Conservation (phyloP, 768 basidiomycete species). For the Collybiopsis luxurians region DNA sequence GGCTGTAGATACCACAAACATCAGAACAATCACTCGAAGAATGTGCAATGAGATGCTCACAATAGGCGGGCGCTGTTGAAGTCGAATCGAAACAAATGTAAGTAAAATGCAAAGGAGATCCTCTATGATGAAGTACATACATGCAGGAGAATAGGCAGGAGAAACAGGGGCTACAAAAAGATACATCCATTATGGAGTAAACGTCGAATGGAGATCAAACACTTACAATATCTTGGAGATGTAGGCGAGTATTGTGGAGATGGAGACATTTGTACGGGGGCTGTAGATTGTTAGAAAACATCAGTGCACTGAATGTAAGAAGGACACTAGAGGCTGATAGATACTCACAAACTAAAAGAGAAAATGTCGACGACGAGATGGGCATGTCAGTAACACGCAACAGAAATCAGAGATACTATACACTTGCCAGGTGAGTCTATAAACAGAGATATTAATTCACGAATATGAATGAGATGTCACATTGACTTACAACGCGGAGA, state of each 20-base stretch:
- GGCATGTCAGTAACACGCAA: slow-evolving; percentile 20
- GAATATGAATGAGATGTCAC: slow-evolving; percentile 8
- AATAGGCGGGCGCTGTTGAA: slow-evolving; percentile 70
- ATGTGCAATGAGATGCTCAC: slow-evolving; percentile 38
- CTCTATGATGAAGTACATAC: slow-evolving; percentile 47
- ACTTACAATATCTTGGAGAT: slow-evolving; percentile 48
- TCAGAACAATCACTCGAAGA: slow-evolving; percentile 12
- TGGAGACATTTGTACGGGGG: slow-evolving; percentile 81
- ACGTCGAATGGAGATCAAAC: slow-evolving; percentile 51
- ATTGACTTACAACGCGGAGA: slow-evolving; percentile 77
- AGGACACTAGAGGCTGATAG: neutral
- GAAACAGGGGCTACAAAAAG: slow-evolving; percentile 70
- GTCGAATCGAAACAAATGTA: neutral
- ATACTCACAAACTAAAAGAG: slow-evolving; percentile 51
- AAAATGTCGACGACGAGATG: slow-evolving; percentile 5
- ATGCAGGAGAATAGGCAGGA: slow-evolving; percentile 84
- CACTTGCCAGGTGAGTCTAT: slow-evolving; percentile 80
- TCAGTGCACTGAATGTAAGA: slow-evolving; percentile 6
- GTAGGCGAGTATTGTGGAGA: slow-evolving; percentile 94
- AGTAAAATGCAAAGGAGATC: slow-evolving; percentile 6
- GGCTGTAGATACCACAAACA: slow-evolving; percentile 47
- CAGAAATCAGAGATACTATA: slow-evolving; percentile 3
- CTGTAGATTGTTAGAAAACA: slow-evolving; percentile 36
- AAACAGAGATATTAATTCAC: slow-evolving; percentile 18
- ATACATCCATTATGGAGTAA: slow-evolving; percentile 9